Evolutionary conservation across 2,329 filamentous ascomycete genomes (phyloP), one percentile per base, ranked within the genome.

Genomic region (Cercospora brassicicola): DNA sequence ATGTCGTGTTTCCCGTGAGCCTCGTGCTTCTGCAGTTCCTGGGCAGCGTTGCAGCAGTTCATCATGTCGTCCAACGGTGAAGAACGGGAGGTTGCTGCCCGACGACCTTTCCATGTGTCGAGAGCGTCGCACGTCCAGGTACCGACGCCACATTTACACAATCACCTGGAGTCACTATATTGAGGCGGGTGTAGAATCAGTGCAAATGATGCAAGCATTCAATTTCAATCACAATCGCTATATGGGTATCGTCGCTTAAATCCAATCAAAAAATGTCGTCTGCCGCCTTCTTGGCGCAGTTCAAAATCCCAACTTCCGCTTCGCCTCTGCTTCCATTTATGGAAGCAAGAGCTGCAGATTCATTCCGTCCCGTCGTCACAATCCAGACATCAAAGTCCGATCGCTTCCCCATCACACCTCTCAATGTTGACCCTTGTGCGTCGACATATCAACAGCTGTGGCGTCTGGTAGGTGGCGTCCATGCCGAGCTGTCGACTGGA

Each of bases 1-100:
- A 42, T 51, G 39, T 39, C 55, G 55, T 61, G 62, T 59, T 59
- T 63, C 42, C 31, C 59, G 30, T 57, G 31, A 56, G 59, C 56
- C 65, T 67, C 62, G 66, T 72, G 68, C 68, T 68, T 39, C 64
- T 65, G 69, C 65, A 53, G 65, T 69, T 68, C 67, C 65, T 69
- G 65, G 67, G 64, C 36, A 51, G 53, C 62, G 65, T 63, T 70
- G 66, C 69, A 73, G 71, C 60, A 62, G 66, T 71, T 72, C 69
- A 15, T n/a, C 36, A 71, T 70, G 71, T 63, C 62, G 69, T 69
- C 67, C 67, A 56, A 69, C 67, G 30, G 18, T 20, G 6, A n/a
- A 23, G 30, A 57, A 26, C 31, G 23, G 59, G 28, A n/a, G 45
- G 20, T 23, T 30, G 26, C 61, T 33, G 20, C 61, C 9, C 20